Conservation (phyloP, 2,329 filamentous ascomycete genomes). For the Arthrinium phaeospermum region DNA sequence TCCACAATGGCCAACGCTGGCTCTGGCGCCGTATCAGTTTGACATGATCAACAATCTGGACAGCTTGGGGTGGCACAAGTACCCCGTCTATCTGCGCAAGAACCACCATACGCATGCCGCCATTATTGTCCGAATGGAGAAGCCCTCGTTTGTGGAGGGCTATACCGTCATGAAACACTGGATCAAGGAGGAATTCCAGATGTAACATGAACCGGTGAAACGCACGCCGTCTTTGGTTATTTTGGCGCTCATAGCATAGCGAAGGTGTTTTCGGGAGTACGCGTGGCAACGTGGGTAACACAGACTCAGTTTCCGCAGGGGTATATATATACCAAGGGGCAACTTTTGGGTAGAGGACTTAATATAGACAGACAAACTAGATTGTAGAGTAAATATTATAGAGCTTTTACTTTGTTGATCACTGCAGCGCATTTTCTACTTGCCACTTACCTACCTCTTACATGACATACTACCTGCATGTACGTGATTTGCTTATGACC, state of each 20-base stretch:
- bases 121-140: constrained; percentile 80
- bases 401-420: not conserved
- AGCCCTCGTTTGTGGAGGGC: constrained; percentile 75
- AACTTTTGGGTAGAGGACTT: constrained; percentile 6
- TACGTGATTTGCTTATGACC: not conserved
- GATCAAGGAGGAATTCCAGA: constrained; percentile 74
- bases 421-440: not conserved
- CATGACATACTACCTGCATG: too few species aligned
- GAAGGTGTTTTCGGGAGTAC: not conserved
- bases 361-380: constrained; percentile 5
- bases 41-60: constrained; percentile 82
- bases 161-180: constrained; percentile 81
- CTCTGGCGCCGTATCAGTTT: constrained; percentile 81
- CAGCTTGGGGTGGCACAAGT: constrained; percentile 66
- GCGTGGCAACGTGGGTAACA: not conserved
- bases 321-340: not conserved
- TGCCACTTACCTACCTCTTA: too few species aligned
- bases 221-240: constrained; percentile 1
- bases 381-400: constrained; percentile 1
- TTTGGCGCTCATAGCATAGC: constrained; percentile 14
- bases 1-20: constrained; percentile 69
- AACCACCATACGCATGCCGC: constrained; percentile 85
- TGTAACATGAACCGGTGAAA: constrained; percentile 45
- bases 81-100: constrained; percentile 77
- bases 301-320: not conserved